Percentiles rank a stretch among this genome's conserved stretches.
phyloP scores from a whole-genome alignment of 306 rosid species.

The Medicago ruthenica region DNA sequence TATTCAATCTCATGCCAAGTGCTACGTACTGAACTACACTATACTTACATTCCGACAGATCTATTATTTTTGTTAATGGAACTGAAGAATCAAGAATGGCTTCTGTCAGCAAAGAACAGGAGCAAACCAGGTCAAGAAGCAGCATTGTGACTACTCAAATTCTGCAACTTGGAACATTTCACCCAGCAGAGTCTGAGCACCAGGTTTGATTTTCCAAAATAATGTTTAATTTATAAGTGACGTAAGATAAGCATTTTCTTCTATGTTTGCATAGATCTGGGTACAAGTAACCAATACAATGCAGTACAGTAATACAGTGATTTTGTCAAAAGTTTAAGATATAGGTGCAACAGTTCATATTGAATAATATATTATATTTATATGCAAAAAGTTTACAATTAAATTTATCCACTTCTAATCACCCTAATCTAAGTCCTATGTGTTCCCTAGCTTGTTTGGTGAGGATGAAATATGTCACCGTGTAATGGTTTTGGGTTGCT shows the following conservation, averaged over 20 bases:
- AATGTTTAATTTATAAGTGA: constrained; percentile 15
- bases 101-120: constrained; percentile 78
- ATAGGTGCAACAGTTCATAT: background rate
- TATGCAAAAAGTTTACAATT: background rate
- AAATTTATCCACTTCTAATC: background rate
- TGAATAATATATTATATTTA: background rate
- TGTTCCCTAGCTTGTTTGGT: background rate
- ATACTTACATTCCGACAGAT: constrained; percentile 54
- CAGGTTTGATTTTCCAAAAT: constrained; percentile 62
- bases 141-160: constrained; percentile 86
- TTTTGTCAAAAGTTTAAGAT: background rate
- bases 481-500: background rate
- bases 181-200: constrained; percentile 89
- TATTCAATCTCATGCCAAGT: constrained; percentile 27
- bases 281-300: constrained; percentile 10
- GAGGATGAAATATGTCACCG: constrained; percentile 8
- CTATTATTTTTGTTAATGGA: constrained; percentile 82
- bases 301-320: background rate
- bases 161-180: constrained; percentile 70
- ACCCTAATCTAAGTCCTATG: background rate
- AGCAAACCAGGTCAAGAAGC: constrained; percentile 76
- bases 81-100: constrained; percentile 87
- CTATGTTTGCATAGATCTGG: constrained; percentile 14
- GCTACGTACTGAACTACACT: constrained; percentile 6
- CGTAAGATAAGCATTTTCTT: constrained; percentile 19